A percentile compares a stretch with the other conserved stretches of the same genome.
Evolutionary conservation across 1,139 yeast genomes (phyloP).

Genomic region (Yamadazyma diospyri): DNA sequence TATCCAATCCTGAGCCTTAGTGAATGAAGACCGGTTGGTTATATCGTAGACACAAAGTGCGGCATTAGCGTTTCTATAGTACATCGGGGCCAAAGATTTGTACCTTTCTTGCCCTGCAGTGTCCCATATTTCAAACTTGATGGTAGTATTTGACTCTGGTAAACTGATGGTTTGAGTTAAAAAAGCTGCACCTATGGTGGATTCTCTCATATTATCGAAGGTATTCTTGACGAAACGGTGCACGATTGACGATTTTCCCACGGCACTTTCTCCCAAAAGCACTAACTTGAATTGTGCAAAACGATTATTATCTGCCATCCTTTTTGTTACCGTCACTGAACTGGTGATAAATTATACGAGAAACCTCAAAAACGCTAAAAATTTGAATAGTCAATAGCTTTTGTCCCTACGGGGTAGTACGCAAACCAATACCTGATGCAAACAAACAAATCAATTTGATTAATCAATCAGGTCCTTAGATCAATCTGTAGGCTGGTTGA

Average conservation of each 20-base stretch:
- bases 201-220: conserved; percentile 90
- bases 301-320: conserved; percentile 8
- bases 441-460: no score
- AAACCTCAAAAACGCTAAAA: no score
- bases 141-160: conserved; percentile 33
- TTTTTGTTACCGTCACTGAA: no score
- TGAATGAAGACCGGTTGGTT: conserved; percentile 56
- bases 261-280: conserved; percentile 47
- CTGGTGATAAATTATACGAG: no score
- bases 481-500: no score
- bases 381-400: no score
- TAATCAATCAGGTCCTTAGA: no score
- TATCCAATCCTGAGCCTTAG: conserved; percentile 94
- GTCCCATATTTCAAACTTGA: conserved; percentile 49
- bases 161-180: conserved; percentile 77
- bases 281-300: conserved; percentile 47
- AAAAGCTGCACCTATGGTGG: conserved; percentile 97
- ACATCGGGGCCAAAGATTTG: conserved; percentile 47
- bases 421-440: no score
- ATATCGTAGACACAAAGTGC: conserved; percentile 37
- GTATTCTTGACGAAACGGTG: conserved; percentile 60
- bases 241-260: conserved; percentile 47
- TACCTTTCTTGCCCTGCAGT: conserved; percentile 52
- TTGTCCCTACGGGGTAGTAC: no score
- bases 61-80: conserved; percentile 44